Evolutionary conservation across 2,329 filamentous ascomycete genomes (phyloP).

Genomic region (Venturiaceae sp.): DNA sequence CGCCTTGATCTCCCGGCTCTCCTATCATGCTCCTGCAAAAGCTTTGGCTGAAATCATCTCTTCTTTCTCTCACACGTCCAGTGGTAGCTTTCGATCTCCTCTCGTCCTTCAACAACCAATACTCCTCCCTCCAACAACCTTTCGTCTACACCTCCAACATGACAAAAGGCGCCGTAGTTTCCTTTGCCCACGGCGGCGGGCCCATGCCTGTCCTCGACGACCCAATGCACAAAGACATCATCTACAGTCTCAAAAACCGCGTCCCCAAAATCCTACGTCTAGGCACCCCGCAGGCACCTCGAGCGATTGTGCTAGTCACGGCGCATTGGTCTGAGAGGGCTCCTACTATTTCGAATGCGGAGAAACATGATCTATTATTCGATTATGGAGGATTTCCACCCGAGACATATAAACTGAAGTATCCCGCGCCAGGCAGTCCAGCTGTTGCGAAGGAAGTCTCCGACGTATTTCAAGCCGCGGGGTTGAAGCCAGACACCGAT

Average conservation of each 20-base stretch:
- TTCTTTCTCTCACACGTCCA: neutral
- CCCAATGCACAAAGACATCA: constrained; percentile 40
- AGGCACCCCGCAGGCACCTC: constrained; percentile 37
- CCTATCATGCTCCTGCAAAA: neutral
- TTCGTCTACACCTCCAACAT: constrained; percentile 7
- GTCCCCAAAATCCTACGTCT: constrained; percentile 48
- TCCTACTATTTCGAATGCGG: constrained; percentile 42
- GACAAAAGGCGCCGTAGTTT: constrained; percentile 26
- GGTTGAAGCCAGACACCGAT: constrained; percentile 28
- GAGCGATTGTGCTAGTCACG: constrained; percentile 47
- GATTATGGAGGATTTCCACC: constrained; percentile 52
- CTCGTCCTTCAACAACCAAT: neutral
- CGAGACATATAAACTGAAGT: constrained; percentile 45
- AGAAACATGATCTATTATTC: constrained; percentile 41
- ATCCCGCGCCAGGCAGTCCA: constrained; percentile 47
- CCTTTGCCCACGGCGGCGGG: constrained; percentile 32
- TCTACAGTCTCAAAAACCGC: constrained; percentile 40
- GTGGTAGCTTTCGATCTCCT: neutral
- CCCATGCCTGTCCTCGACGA: constrained; percentile 51
- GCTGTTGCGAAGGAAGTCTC: constrained; percentile 41
- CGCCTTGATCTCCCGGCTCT: neutral
- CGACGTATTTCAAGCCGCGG: constrained; percentile 35
- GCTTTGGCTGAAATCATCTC: neutral
- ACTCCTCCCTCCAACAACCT: constrained; percentile 1
- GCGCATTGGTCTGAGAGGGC: constrained; percentile 45